Evolutionary conservation across 2,329 filamentous ascomycete genomes (phyloP), one percentile per base, ranked within the genome.

Genomic region (Whalleya microplaca): DNA sequence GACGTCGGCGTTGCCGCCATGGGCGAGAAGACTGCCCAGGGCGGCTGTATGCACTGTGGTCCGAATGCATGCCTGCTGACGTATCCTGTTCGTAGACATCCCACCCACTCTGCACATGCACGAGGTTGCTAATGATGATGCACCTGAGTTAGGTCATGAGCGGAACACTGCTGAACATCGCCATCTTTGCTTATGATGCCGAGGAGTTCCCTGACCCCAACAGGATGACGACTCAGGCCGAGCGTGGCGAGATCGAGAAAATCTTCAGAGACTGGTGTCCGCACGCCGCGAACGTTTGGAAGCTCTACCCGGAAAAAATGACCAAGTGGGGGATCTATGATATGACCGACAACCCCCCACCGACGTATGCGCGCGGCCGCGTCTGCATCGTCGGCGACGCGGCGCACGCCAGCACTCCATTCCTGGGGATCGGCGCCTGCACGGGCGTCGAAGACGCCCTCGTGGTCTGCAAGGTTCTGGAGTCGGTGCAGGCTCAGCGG

Each of bases 321-420:
- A 76, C 78, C 42, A 78, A 79, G 47, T 84, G 80, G 80, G 80
- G 75, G 1, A 71, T 84, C 2, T 83, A 81, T 64, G 80, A 82
- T 67, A 69, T 64, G 63, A 23, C 46, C 1, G 75, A 80, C 16
- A 67, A 73, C 3, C 79, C 79, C 0, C 72, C 74, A 6, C 69
- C 72, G 6, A 71, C 69, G 0, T 84, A 77, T 62, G 67, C 69
- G 18, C 68, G 69, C 20, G 76, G 73, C 1, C 69, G 71, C 0
- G 66, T 82, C 0, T 78, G 76, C 49, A 62, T 84, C 2, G 69
- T 80, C 0, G 82, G 81, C 8, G 81, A 84, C 56, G 80, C 81
- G 1, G 82, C 82, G 2, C 82, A 84, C 60, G 80, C 81, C 1
- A 71, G 72, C 0, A 78, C 74, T 1, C 81, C 81, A 0, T 78